A percentile compares a stretch with the other conserved stretches of the same genome.
Conservation (phyloP, 2,329 filamentous ascomycete species). For the Phyllosticta citriasiana region DNA sequence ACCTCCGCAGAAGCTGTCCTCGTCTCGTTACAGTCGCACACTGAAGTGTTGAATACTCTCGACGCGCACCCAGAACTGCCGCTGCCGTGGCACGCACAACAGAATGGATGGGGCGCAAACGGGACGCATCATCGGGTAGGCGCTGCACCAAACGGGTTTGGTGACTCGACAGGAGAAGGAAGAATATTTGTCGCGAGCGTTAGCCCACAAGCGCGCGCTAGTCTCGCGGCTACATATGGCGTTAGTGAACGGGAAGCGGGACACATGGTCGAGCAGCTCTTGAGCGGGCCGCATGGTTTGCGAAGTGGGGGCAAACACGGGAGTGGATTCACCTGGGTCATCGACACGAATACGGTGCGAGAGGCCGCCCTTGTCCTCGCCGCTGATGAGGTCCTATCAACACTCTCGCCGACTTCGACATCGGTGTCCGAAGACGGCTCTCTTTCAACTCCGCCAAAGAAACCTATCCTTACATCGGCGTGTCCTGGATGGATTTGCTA, state of each 20-base stretch:
- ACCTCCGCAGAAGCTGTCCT: conserved; percentile 97
- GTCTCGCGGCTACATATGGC: conserved; percentile 73
- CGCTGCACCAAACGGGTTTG: conserved; percentile 11
- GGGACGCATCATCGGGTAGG: conserved; percentile 15
- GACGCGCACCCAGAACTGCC: conserved; percentile 48
- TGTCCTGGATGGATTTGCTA: conserved; percentile 99
- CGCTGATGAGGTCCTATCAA: conserved; percentile 36
- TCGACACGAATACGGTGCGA: conserved; percentile 78
- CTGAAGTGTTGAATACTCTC: conserved; percentile 75
- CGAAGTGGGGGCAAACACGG: conserved; percentile 58
- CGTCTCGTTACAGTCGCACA: conserved; percentile 86
- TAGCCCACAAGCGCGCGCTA: conserved; percentile 83
- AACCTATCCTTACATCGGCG: conserved; percentile 71
- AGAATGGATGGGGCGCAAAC: conserved; percentile 14
- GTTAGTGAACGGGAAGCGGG: conserved; percentile 65
- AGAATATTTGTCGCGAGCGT: conserved; percentile 87
- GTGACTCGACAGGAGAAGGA: conserved; percentile 32
- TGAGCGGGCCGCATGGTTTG: conserved; percentile 61
- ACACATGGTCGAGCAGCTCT: conserved; percentile 70
- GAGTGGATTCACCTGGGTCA: conserved; percentile 77
- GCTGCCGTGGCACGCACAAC: conserved; percentile 21
- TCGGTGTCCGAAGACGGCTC: conserved; percentile 19
- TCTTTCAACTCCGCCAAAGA: conserved; percentile 38
- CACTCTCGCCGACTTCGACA: conserved; percentile 21
- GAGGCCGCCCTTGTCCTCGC: conserved; percentile 66